These are phyloP conservation scores for Sesbania bispinosa DNA, from an alignment of 306 rosid species.

Conservation along the genomic window DNA sequence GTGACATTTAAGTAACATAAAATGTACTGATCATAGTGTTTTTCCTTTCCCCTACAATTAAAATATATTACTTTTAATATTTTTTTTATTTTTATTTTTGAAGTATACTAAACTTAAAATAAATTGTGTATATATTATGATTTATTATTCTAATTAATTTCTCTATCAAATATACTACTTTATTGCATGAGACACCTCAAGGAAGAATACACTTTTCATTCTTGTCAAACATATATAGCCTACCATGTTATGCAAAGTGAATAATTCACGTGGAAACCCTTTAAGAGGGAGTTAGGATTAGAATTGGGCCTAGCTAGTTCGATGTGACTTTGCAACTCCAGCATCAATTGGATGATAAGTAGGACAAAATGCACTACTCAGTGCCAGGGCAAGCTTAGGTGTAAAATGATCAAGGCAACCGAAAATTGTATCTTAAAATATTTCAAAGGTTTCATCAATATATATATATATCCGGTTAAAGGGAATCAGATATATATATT, in stretches of 20 bases:
- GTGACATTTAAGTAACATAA: too few relatives aligned
- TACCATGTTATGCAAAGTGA: neutral
- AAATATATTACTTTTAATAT: too few relatives aligned
- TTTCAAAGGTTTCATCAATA: conserved; percentile 8
- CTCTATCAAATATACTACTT: neutral
- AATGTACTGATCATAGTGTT: too few relatives aligned
- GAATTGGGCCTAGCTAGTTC: too few relatives aligned
- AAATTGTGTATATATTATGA: too few relatives aligned
- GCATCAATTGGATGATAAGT: conserved; percentile 6
- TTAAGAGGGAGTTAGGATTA: too few relatives aligned
- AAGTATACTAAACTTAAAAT: too few relatives aligned
- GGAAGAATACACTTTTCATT: neutral
- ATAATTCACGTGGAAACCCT: neutral
- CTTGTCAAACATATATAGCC: neutral
- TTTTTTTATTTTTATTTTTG: too few relatives aligned
- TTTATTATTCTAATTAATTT: too few relatives aligned
- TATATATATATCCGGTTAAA: conserved; percentile 25
- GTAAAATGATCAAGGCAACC: conserved; percentile 26
- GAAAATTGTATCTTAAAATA: conserved; percentile 7
- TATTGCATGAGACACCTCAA: too few relatives aligned
- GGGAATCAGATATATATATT: too few relatives aligned
- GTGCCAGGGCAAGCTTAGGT: conserved; percentile 23
- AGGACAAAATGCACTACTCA: conserved; percentile 1
- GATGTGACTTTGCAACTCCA: neutral
- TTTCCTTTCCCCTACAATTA: too few relatives aligned